phyloP scores from a whole-genome alignment of 2,329 filamentous ascomycete genomes.

The Diplodia corticola region DNA sequence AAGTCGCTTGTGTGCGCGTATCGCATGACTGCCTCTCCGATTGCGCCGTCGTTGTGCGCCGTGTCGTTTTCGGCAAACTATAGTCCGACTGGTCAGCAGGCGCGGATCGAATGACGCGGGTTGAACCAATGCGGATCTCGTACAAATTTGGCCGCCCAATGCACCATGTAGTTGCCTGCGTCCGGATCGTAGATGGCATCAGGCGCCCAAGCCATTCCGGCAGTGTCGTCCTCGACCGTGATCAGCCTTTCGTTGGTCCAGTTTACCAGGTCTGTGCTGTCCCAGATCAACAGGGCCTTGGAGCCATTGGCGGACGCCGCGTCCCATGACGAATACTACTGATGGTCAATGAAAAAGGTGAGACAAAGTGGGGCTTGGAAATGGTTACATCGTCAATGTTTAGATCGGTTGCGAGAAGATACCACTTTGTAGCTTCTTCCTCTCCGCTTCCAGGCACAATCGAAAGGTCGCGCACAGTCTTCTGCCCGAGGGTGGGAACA shows the following conservation, averaged over 20 bases:
- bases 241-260: slow-evolving; percentile 24
- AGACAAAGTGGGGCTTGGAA: no score
- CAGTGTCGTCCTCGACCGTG: slow-evolving; percentile 23
- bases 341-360: background rate
- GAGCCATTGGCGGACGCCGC: slow-evolving; percentile 23
- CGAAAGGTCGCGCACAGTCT: slow-evolving; percentile 25
- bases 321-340: slow-evolving; percentile 25
- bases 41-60: slow-evolving; percentile 13
- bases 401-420: slow-evolving; percentile 21
- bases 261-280: slow-evolving; percentile 23
- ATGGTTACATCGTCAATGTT: background rate
- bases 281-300: slow-evolving; percentile 25
- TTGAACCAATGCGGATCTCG: background rate
- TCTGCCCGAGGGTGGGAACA: slow-evolving; percentile 24
- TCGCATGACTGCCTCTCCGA: slow-evolving; percentile 22
- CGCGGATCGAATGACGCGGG: background rate
- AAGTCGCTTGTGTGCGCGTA: slow-evolving; percentile 26
- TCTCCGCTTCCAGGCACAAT: slow-evolving; percentile 19
- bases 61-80: slow-evolving; percentile 21
- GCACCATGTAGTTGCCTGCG: slow-evolving; percentile 1
- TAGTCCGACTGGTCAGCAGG: slow-evolving; percentile 9
- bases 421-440: slow-evolving; percentile 21
- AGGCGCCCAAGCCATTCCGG: slow-evolving; percentile 27
- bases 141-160: slow-evolving; percentile 23
- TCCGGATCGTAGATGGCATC: slow-evolving; percentile 24